Percentiles rank a stretch among this genome's conserved stretches.
These are phyloP conservation scores for Aspergillus tamarii DNA, from an alignment of 2,329 filamentous ascomycete species.

Conservation along the genomic window DNA sequence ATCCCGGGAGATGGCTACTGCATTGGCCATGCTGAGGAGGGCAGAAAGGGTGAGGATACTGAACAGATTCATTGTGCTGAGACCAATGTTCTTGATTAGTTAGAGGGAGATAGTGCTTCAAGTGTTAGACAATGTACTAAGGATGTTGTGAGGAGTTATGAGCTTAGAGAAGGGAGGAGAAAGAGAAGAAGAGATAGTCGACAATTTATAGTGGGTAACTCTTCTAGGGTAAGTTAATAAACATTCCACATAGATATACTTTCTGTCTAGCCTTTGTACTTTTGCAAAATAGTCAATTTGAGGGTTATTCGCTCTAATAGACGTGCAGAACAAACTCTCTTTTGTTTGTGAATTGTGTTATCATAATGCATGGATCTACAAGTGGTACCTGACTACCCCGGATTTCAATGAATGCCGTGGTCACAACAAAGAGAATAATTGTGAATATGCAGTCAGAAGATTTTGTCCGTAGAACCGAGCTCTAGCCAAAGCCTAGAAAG, in stretches of 20 bases:
- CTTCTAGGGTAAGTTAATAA: background rate
- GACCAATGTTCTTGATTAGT: background rate
- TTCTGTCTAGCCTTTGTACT: background rate
- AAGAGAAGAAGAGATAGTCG: background rate
- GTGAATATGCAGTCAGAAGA: background rate
- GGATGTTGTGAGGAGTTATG: background rate
- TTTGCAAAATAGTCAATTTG: background rate
- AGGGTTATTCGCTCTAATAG: background rate
- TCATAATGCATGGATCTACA: background rate
- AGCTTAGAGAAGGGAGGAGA: background rate
- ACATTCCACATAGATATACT: background rate
- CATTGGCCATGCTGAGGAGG: conserved; percentile 1
- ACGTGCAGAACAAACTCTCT: background rate
- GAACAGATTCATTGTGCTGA: conserved; percentile 13
- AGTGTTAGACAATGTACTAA: background rate
- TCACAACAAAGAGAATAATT: background rate
- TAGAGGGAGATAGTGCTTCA: background rate
- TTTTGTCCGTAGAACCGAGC: background rate
- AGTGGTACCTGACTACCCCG: background rate
- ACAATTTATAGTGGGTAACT: background rate
- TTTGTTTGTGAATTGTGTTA: background rate
- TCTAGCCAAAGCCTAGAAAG: background rate
- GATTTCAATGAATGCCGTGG: background rate
- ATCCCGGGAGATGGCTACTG: conserved; percentile 4
- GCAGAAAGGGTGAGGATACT: conserved; percentile 4